Evolutionary conservation across 768 basidiomycete genomes (phyloP), one percentile per base, ranked within the genome.

Genomic region (Kwoniella dendrophila): DNA sequence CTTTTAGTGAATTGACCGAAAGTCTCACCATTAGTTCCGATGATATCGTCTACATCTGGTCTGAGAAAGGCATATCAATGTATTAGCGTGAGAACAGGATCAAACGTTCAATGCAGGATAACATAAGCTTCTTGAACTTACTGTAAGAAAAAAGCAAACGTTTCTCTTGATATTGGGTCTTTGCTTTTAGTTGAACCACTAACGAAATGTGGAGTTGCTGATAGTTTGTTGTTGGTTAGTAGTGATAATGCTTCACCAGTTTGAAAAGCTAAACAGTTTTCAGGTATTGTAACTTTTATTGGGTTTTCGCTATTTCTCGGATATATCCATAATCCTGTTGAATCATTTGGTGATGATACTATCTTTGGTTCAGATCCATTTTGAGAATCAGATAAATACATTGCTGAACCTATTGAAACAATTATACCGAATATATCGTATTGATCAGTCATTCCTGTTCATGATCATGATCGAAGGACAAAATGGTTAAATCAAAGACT

Each of bases 191-290:
- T 78, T 5, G 87, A 90, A 4, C 91, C 87, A 63, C 87, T 85
- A 43, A 98, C 95, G 67, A 90, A 96, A 69, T 98, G 95, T 12
- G 95, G 95, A 0, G 96, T 99, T 0, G 96, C 96, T 43, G 87
- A 85, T 16, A 99, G 82, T 57, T 83, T 85, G 14, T 87, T 86
- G 10, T 83, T 86, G 1, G 95, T 97, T 24, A 94, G 88, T 24
- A 97, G 82, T 77, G 96, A 88, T 22, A 99, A 85, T 8, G 95
- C 91, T 80, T 99, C 93, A 5, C 96, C 96, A 0, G 93, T 98
- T 78, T 99, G 96, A 79, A 99, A 97, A 2, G 94, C 95, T 53
- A 40, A 63, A 48, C 71, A 75, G 43, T 77, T 85, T 18, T 81
- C 72, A 3, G 96, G 95, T 65, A 99, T 96, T 1, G 86, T 83